Base-by-base conservation (phyloP, 2,329 filamentous ascomycete species). In the Talaromyces piceae region DNA sequence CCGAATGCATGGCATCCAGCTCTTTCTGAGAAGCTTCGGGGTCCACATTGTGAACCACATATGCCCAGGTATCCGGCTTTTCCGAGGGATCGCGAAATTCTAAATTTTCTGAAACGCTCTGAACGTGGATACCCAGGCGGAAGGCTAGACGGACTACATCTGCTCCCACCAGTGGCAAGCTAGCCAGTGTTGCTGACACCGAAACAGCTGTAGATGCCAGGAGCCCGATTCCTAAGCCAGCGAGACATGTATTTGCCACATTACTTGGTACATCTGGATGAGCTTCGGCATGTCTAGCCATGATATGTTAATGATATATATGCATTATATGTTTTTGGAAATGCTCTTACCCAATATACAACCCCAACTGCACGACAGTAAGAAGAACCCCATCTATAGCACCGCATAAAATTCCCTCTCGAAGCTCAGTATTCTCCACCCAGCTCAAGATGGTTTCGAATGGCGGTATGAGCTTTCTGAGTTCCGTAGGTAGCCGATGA, bases 221-320 rank as follows among this genome's bases (percentile, higher is more conserved):
- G 0, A 78, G 55, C 1, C 76, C 76, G n/a, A 72, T 68, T 7
- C 76, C 70, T 3, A 77, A 54, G 2, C 72, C 74, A n/a, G 65
- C 60, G n/a, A 77, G 65, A 33, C 50, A 61, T 7, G 7, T 28
- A 27, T 43, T 49, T 12, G 39, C 13, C 26, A 20, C 18, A 13
- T 43, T 26, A 26, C 20, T 39, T 5, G 27, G 22, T 18, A 18
- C 30, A 18, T 47, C 30, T 7, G 45, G 45, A 12, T 20, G 16
- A 16, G 12, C 39, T 23, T 47, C 47, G 9, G 18, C 25, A 49
- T 49, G 30, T 6, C 33, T 49, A 23, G 16, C 5, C 12, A 33
- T 31, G 30, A n/a, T 12, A 6, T 0, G 33, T 41, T 27, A 49
- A 25, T 16, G 22, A 11, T 25, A 31, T 33, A 13, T 27, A 27